Percentiles rank a stretch among this genome's conserved stretches.
Evolutionary conservation across 2,329 filamentous ascomycete species (phyloP).

Genomic region (Pseudogymnoascus sp.): DNA sequence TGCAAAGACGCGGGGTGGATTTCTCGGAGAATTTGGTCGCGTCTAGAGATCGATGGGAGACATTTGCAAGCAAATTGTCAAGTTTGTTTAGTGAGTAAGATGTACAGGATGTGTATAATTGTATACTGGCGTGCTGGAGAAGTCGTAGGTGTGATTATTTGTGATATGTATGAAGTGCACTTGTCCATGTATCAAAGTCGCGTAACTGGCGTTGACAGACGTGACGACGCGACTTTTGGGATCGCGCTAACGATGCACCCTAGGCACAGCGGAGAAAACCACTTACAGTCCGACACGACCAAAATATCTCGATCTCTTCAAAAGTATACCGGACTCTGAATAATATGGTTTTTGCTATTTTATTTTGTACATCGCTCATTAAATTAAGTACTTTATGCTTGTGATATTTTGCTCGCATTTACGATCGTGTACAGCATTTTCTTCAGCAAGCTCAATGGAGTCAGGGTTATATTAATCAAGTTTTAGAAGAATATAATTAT

Average conservation of each 20-base stretch:
- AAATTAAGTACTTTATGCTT: too few relatives aligned
- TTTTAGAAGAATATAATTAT: not conserved
- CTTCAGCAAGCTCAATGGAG: too few relatives aligned
- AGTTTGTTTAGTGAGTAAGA: not conserved
- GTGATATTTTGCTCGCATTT: too few relatives aligned
- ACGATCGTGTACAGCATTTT: too few relatives aligned
- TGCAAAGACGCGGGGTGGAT: not conserved
- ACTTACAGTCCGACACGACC: not conserved
- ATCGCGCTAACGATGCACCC: not conserved
- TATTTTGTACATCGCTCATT: too few relatives aligned
- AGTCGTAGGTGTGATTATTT: slow-evolving; percentile 1
- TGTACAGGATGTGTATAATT: slow-evolving; percentile 3
- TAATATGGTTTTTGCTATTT: not conserved
- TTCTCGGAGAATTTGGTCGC: not conserved
- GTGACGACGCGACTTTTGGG: slow-evolving; percentile 7
- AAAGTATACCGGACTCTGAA: not conserved
- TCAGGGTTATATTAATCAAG: not conserved
- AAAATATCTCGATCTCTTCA: not conserved
- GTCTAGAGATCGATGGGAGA: not conserved
- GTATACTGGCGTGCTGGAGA: not conserved
- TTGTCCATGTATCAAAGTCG: slow-evolving; percentile 7
- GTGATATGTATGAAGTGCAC: not conserved
- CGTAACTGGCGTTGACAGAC: slow-evolving; percentile 6
- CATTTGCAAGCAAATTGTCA: not conserved
- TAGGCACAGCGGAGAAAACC: not conserved